Evolutionary conservation across 1,284 basidiomycete species (phyloP), one percentile per base, ranked within the genome.

Genomic region (Cryptococcus amylolentus): DNA sequence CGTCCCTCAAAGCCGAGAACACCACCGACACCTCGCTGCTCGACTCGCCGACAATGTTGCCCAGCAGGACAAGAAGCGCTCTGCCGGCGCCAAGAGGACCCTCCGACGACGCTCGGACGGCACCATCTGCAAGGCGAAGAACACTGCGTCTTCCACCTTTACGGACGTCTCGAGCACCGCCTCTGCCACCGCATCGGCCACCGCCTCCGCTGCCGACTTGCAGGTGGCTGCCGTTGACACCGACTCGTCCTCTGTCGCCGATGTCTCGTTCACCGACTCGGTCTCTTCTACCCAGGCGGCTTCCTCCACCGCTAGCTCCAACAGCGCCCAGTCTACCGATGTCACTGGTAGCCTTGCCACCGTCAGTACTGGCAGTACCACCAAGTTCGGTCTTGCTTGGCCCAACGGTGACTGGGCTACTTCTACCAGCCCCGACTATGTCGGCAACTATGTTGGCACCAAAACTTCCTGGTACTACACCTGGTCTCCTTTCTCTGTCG

Each of bases 371-470:
- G 63, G 68, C 27, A 71, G 77, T 23, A 23, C 23, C 52, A 8
- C 31, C 27, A 88, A 88, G 77, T 77, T 82, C 20, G 84, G 86
- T 64, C 65, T 85, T 40, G 84, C 82, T 16, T 89, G 86, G 85
- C 80, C 84, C 51, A 82, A 84, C 64, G 81, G 80, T 50, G 76
- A 83, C 63, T 77, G 69, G 68, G 69, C 66, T 7, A 28, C 41
- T 7, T 14, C 78, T 43, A 51, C 68, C 20, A 61, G 77, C n/a
- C 78, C 87, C 50, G 64, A 71, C 54, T 73, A 81, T 63, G 84
- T 84, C 72, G 80, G 80, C 38, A 74, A 77, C 49, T 77, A 76
- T 56, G 63, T 74, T 47, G 72, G 73, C 23, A 54, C 55, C 39
- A 69, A 65, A 52, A 46, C 67, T 26, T 58, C 63, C 20, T 75